Evolutionary conservation across 2,329 filamentous ascomycete species (phyloP), one percentile per base, ranked within the genome.

Genomic region (Gyromitra esculenta): DNA sequence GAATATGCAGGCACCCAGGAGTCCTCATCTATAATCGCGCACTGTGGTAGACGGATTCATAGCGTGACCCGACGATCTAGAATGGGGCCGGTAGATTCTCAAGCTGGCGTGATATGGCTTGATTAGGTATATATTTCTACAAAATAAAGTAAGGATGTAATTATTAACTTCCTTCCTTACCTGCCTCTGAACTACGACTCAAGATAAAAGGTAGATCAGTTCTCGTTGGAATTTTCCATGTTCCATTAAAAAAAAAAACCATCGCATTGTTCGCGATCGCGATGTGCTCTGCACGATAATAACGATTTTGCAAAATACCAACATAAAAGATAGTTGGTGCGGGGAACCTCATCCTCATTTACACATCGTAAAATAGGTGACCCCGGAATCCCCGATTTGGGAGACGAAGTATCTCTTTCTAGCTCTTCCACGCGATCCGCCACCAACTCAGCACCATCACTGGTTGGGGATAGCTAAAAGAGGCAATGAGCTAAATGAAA

Each of bases 281-380:
- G 25, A 48, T 63, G 13, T 5, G 1, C 6, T 15, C 35, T 43
- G n/a, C 37, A 59, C 35, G 57, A 64, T 71, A 63, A 63, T 39
- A 65, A 73, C 69, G 50, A 41, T 21, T 52, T 31, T 66, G 37
- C 35, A 59, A 41, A 15, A 59, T 59, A 59, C 52, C 68, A 71
- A 64, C 60, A 70, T n/a, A 11, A n/a, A 43, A 6, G 18, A 31
- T 43, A 11, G 45, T 54, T 65, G 50, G 64, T 39, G 52, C 65
- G 25, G 65, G 21, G 21, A 35, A 68, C 35, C 50, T 62, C 54
- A 43, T 50, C 59, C 37, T 59, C 25, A 59, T 59, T 39, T 56
- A 18, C 52, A 21, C 48, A 35, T 11, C 37, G 4, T 21, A 60
- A 60, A 60, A 35, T 25, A 54, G 35, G 21, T 45, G 65, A 48